Evolutionary conservation across 345 rosid genomes (phyloP).

Genomic region (Eucalyptus pumila): DNA sequence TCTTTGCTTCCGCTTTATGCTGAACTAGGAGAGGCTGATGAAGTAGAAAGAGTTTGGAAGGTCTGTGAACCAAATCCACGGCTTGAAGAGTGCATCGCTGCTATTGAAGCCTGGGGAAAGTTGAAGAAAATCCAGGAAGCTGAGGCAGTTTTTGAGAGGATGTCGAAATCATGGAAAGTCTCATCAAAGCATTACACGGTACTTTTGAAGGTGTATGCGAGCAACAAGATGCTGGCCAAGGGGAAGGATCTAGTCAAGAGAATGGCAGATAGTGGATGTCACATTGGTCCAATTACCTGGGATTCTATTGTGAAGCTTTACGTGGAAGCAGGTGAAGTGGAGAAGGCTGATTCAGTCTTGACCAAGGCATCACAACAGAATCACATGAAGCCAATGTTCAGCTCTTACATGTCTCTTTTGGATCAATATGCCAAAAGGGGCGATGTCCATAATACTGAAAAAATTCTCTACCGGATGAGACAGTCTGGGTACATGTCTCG

Average conservation of each 20-base stretch:
- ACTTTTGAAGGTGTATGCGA: constrained; percentile 65
- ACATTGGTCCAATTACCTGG: constrained; percentile 69
- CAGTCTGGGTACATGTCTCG: constrained; percentile 62
- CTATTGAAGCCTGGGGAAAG: constrained; percentile 79
- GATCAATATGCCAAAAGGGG: constrained; percentile 68
- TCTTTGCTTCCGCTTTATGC: constrained; percentile 69
- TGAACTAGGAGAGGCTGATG: constrained; percentile 54
- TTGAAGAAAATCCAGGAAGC: constrained; percentile 57
- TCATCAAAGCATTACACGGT: constrained; percentile 39
- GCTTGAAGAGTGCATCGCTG: constrained; percentile 48
- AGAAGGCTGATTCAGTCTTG: constrained; percentile 68
- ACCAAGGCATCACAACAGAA: constrained; percentile 57
- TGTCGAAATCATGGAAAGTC: constrained; percentile 21
- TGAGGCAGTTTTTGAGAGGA: constrained; percentile 52
- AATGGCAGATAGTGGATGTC: constrained; percentile 65
- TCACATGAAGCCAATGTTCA: constrained; percentile 52
- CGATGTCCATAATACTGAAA: constrained; percentile 77
- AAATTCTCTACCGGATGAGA: constrained; percentile 63
- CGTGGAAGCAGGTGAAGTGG: constrained; percentile 82
- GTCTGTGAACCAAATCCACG: constrained; percentile 49
- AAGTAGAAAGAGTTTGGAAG: constrained; percentile 78
- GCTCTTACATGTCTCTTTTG: constrained; percentile 57
- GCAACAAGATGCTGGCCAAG: constrained; percentile 62
- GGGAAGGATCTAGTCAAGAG: constrained; percentile 59
- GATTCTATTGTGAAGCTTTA: constrained; percentile 80